Evolutionary conservation across 352 stramenopile species (phyloP).

Genomic region (Globisporangium paroecandrum): DNA sequence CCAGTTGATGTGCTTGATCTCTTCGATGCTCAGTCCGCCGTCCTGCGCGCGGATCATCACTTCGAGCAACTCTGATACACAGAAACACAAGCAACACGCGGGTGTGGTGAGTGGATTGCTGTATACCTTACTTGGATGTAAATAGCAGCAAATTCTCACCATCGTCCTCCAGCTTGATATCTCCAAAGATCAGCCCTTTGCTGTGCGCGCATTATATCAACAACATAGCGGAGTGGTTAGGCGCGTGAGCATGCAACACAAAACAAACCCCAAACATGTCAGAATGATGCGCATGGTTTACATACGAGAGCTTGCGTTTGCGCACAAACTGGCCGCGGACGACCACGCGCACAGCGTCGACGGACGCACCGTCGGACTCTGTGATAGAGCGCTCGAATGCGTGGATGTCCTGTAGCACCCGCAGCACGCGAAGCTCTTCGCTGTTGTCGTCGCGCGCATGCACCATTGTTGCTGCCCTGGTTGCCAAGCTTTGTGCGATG

Average conservation of each 20-base stretch:
- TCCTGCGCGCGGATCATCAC: slow-evolving; percentile 77
- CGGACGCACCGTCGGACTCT: not conserved
- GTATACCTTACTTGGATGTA: not conserved
- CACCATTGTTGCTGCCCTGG: slow-evolving; percentile 1
- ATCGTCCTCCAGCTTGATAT: slow-evolving; percentile 66
- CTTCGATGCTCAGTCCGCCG: slow-evolving; percentile 49
- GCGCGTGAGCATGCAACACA: not conserved
- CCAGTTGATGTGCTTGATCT: slow-evolving; percentile 77
- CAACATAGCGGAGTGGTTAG: not conserved
- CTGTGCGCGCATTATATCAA: slow-evolving; percentile 22
- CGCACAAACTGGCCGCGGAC: slow-evolving; percentile 70
- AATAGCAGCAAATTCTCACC: slow-evolving; percentile 24
- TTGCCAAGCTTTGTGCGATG: not conserved
- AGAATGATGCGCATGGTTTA: not conserved
- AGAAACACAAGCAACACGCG: not conserved
- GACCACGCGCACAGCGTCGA: slow-evolving; percentile 20
- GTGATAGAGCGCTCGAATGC: slow-evolving; percentile 1
- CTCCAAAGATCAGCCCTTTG: slow-evolving; percentile 79
- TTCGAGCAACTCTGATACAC: slow-evolving; percentile 58
- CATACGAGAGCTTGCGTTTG: slow-evolving; percentile 83
- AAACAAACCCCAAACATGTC: not conserved
- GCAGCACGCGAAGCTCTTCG: slow-evolving; percentile 9
- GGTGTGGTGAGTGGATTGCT: not conserved
- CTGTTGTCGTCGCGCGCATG: not conserved
- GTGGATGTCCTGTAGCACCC: slow-evolving; percentile 11